Base-by-base conservation (phyloP, 1,139 yeast genomes). In the Hansenula lynferdii region DNA sequence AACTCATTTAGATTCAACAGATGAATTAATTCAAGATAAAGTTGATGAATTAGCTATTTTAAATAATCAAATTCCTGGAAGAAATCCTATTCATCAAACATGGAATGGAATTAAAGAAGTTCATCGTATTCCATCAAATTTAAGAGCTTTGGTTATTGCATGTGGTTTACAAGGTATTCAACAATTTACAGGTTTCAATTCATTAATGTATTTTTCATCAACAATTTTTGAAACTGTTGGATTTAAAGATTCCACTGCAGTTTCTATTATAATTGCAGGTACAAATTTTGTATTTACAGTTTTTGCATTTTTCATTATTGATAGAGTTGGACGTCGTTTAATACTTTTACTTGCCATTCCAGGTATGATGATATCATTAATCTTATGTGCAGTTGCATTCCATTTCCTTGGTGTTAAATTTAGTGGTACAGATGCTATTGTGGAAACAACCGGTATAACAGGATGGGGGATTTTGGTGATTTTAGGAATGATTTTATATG, bases 71-170 rank as follows among this genome's bases (percentile, higher is more conserved):
- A 75, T 83, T 28, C 80, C 81, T 18, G 90, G 90, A 32, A 54
- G 63, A 25, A 75, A 69, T 35, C 74, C 79, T 8, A 50, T 74
- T 27, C 60, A 62, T 34, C 80, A 73, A 54, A 69, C 79, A 34
- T 70, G 77, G 75, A 75, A 74, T 51, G 76, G 85, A 8, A 69
- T 86, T 47, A 77, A 74, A 51, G 76, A 82, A 48, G 72, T 89
- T 44, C 95, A 87, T 61, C 61, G 69, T 1, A 75, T 75, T 15
- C 94, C 95, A 34, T 80, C 94, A 2, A 89, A 90, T 60, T 76
- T 86, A 47, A 76, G 97, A 41, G 89, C 89, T 1, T 65, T 81
- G 34, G 55, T 72, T 14, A 71, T 82, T 36, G 89, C 86, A 2
- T 80, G 86, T 63, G 79, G 80, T 2, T 67, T 82, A 38, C 85